Evolutionary conservation across 768 basidiomycete species (phyloP).

Genomic region (Russula dissimulans): DNA sequence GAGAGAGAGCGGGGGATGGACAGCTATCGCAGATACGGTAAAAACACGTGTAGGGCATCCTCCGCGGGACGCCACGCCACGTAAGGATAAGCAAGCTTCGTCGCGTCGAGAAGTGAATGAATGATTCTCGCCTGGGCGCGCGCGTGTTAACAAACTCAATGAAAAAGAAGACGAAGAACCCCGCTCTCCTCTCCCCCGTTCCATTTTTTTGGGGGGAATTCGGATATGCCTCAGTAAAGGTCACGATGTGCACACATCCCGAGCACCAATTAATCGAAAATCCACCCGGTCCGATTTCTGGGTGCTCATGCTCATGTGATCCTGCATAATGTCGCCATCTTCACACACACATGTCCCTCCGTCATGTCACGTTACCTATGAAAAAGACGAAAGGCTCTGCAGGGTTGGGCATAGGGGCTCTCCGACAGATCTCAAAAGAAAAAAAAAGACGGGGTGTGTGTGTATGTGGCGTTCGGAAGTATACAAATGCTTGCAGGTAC

Average conservation of each 20-base stretch:
- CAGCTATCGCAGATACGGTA: too few species aligned
- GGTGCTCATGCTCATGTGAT: neutral
- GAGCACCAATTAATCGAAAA: neutral
- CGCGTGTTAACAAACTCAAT: too few species aligned
- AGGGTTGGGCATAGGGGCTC: conserved; percentile 14
- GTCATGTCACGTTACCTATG: neutral
- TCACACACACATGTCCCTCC: neutral
- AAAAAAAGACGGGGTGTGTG: neutral
- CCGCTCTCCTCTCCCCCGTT: too few species aligned
- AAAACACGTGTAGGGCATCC: neutral
- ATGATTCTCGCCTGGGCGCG: too few species aligned
- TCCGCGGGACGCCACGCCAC: neutral
- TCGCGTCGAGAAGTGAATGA: neutral
- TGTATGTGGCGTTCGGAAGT: conserved; percentile 15
- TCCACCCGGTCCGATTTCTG: too few species aligned
- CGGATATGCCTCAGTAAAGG: neutral
- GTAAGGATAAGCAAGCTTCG: neutral
- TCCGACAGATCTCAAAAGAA: neutral
- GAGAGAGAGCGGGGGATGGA: too few species aligned
- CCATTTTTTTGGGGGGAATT: too few species aligned
- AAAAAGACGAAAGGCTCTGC: neutral
- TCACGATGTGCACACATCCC: neutral
- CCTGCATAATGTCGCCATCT: neutral
- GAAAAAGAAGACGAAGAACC: too few species aligned
- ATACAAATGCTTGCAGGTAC: neutral